Base-by-base conservation (phyloP, 2,329 filamentous ascomycete species). In the Periconia macrospinosa region DNA sequence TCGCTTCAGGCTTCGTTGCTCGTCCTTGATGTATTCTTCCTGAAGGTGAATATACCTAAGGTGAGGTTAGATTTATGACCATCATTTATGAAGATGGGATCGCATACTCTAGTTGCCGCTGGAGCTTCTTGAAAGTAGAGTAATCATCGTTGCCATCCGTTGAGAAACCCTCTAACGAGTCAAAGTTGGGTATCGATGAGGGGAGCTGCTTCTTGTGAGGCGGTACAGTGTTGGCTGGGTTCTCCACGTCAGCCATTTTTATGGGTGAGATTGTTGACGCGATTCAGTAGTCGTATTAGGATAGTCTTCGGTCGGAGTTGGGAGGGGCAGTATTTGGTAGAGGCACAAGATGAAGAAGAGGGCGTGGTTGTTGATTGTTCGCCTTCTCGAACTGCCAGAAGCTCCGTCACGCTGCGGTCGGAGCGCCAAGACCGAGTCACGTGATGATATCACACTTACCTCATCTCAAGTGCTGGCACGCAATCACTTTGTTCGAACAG, bases 1-100 rank as follows among this genome's bases (percentile, higher is more conserved):
- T 66, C 94, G 87, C 83, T 99, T 99, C 75, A 99, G 78, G 78
- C 92, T 97, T 80, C 91, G 88, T 80, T 99, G 94, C 82, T 99
- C 94, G 86, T 99, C 94, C 81, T 99, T 99, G 86, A 99, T 99
- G 78, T 99, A 99, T 76, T 99, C 94, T 78, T 99, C 94, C 79
- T 99, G 94, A 67, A 99, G 84, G 78, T 97, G 91, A 74, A 97
- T 96, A 76, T 96, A 91, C 75, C 88, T 91, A 66, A 60, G 30
- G 47, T 40, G 23, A n/a, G 33, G 62, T 73, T 67, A 75, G 71
- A 65, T 56, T 55, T 49, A 42, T 51, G 47, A 49, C 6, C 52
- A 42, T 54, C 40, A 11, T 14, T 33, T 18, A 44, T 23, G 15
- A 30, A 11, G 11, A 49, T 42, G 37, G 20, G 33, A 14, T 13